A percentile compares a stretch with the other conserved stretches of the same genome.
Evolutionary conservation across 176 grass and related monocot species (phyloP).

Genomic region (Neostapfia colusana): DNA sequence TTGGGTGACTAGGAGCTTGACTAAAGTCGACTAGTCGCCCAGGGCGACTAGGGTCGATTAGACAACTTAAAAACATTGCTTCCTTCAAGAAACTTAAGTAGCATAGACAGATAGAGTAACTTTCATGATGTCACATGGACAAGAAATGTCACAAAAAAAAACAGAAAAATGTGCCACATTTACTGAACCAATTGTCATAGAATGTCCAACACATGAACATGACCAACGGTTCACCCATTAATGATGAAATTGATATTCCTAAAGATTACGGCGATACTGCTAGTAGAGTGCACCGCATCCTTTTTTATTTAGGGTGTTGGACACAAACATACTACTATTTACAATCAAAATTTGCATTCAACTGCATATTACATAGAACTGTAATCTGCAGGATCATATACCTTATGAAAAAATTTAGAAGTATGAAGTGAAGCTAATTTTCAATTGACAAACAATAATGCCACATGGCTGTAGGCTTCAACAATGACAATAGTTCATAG

Average conservation of each 20-base stretch:
- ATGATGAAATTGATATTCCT: constrained; percentile 43
- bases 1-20: too few species aligned
- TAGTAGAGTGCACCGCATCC: constrained; percentile 28
- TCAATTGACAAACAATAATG: neutral
- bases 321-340: neutral
- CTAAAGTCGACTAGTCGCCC: too few species aligned
- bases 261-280: constrained; percentile 52
- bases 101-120: neutral
- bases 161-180: constrained; percentile 51
- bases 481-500: neutral
- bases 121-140: neutral
- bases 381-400: too few species aligned
- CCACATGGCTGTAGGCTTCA: neutral
- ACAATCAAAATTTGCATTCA: neutral
- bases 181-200: constrained; percentile 76
- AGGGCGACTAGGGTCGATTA: too few species aligned
- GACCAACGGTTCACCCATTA: constrained; percentile 55
- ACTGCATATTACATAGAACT: neutral
- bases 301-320: constrained; percentile 42
- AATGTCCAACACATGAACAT: constrained; percentile 32
- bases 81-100: neutral
- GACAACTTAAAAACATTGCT: too few species aligned
- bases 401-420: neutral
- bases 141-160: neutral
- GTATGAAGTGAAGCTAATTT: neutral